Evolutionary conservation across 2,329 filamentous ascomycete genomes (phyloP), one percentile per base, ranked within the genome.

Genomic region (Talaromyces sp.): DNA sequence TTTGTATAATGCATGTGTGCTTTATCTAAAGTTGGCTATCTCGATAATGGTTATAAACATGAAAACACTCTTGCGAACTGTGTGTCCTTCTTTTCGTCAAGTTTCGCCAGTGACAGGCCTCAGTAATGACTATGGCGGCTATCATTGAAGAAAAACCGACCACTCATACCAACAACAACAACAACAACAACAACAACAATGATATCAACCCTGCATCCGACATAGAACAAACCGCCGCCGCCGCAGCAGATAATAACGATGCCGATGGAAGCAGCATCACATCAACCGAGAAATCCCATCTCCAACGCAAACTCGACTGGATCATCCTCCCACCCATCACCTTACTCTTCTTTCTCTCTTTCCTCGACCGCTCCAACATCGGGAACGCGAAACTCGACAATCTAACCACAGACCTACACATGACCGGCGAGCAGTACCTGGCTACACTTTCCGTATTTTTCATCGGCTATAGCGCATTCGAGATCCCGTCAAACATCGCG

Each of bases 341-440:
- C 1, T 58, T 78, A 7, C 65, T 79, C 40, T 80, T 78, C 62
- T 66, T 79, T 2, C 62, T 79, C 17, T 74, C 71, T 1, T 78
- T 77, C 50, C 63, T 78, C 35, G 75, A 78, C 62, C 68, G 75
- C 25, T 74, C 71, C 60, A 79, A 77, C 67, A 66, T 25, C 69
- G 87, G 86, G 85, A 89, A 89, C 69, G 86, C 86, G 1, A 81
- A 80, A 61, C 75, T 89, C 19, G 86, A 85, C 2, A 85, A 85
- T 0, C 74, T 89, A 15, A 83, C 87, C 57, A 77, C 74, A 36
- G 86, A 89, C 54, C 78, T 91, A 1, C 67, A 74, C 0, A 72
- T 90, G 59, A 71, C 68, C 9, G 80, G 80, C 28, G 84, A 88
- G 67, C 86, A 89, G 67, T 91, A 89, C 75, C 90, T 90, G 66